A percentile compares a stretch with the other conserved stretches of the same genome.
Evolutionary conservation across 2,329 filamentous ascomycete genomes (phyloP).

Genomic region (Phaeosphaeriaceae sp.): DNA sequence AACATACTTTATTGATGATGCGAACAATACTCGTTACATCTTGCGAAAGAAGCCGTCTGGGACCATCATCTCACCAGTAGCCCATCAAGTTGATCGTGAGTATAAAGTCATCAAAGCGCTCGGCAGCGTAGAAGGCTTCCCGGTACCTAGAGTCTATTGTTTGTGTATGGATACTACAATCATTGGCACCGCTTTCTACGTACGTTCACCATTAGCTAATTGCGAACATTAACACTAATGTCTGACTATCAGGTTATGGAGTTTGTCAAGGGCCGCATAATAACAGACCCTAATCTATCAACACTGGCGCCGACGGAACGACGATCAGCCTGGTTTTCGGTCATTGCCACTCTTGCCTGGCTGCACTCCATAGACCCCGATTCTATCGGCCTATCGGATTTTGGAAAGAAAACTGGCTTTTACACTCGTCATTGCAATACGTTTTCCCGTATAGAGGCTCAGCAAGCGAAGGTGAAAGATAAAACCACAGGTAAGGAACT

Average conservation of each 20-base stretch:
- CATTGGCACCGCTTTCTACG: constrained; percentile 88
- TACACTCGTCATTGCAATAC: constrained; percentile 86
- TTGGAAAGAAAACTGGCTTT: constrained; percentile 76
- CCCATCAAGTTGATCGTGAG: constrained; percentile 94
- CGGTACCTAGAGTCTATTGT: constrained; percentile 81
- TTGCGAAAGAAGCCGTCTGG: constrained; percentile 96
- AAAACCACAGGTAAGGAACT: constrained; percentile 68
- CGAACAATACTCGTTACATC: constrained; percentile 72
- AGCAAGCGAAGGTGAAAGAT: constrained; percentile 76
- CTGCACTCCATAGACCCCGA: constrained; percentile 77
- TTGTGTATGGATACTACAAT: constrained; percentile 81
- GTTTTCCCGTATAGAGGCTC: constrained; percentile 76
- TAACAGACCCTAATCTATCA: constrained; percentile 83
- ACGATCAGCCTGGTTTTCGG: constrained; percentile 49
- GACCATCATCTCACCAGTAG: constrained; percentile 86
- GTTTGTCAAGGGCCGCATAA: constrained; percentile 89
- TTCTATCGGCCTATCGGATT: constrained; percentile 71
- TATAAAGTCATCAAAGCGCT: constrained; percentile 87
- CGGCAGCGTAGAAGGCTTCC: constrained; percentile 73
- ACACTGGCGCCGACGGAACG: constrained; percentile 70
- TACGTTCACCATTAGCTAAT: constrained; percentile 13
- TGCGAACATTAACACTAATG: not conserved
- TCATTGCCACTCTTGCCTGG: constrained; percentile 78
- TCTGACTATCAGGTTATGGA: constrained; percentile 71
- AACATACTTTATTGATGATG: constrained; percentile 84